Base-by-base conservation (phyloP, 2,329 filamentous ascomycete species). In the Dothidotthia symphoricarpi region DNA sequence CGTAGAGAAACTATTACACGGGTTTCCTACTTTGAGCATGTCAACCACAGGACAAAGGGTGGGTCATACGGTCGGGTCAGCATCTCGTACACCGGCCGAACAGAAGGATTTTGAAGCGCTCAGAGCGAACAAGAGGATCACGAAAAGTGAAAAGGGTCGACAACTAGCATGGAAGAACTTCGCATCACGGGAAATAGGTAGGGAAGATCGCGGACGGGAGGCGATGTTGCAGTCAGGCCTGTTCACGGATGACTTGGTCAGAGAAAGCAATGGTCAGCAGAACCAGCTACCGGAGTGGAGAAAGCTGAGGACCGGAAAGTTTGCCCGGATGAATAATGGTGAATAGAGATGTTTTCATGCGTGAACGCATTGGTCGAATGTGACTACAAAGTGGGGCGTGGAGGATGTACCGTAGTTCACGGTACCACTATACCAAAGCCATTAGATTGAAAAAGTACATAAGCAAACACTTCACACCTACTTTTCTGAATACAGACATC, bases 211-310 rank as follows among this genome's bases (percentile, higher is more conserved):
- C 2, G 43, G 35, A 9, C 38, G 49, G 6, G 39, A 49, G 25
- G 41, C 45, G 6, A 56, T 57, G 53, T 27, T 55, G 15, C 19
- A 41, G 16, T 55, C 51, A 2, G 52, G 43, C 0, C 34, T 57
- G 2, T 5, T 15, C 1, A 16, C 16, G 0, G 44, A 47, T 3
- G 54, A 53, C 8, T 15, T 60, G 22, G 6, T 11, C 1, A 34
- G 39, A 11, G 53, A 59, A 34, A 4, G 14, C 1, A 1, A 11
- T 3, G 52, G 53, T 2, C 7, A 19, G 4, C 22, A 29, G 3
- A 59, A 59, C 28, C 12, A 12, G 4, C 25, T 61, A 13, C 55
- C 55, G 1, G 52, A 54, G 17, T 59, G 55, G 57, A 52, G 29
- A 31, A 54, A 53, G 31, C 16, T 14, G 4, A 36, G 28, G 5